Percentiles rank a stretch among this genome's conserved stretches.
Conservation (phyloP, 139 green algal genomes). For the Eudorina sp. region DNA sequence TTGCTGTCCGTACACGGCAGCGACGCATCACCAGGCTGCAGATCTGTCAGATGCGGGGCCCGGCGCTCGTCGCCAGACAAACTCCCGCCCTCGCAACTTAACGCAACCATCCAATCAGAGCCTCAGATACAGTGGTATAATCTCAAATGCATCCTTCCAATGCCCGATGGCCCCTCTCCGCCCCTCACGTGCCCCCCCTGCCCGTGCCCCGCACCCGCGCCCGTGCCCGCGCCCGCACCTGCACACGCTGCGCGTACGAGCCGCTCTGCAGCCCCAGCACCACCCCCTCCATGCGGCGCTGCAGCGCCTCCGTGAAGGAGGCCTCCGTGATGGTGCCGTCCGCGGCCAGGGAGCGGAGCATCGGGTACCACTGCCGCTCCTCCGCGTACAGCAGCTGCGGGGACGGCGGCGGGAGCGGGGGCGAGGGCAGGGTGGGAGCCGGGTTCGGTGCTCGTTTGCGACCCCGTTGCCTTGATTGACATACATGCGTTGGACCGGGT, state of each 20-base stretch:
- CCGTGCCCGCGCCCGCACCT: conserved; percentile 51
- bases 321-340: conserved; percentile 65
- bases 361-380: conserved; percentile 74
- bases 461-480: no score
- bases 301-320: conserved; percentile 83
- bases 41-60: neutral
- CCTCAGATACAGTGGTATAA: neutral
- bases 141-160: neutral
- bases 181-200: neutral
- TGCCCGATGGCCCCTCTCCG: neutral
- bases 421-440: no score
- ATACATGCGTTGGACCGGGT: no score
- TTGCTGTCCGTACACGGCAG: no score
- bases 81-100: neutral
- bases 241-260: conserved; percentile 84
- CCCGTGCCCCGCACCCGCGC: neutral
- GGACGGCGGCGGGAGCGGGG: no score
- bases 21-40: no score
- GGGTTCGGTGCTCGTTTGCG: no score
- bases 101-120: neutral
- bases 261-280: conserved; percentile 86
- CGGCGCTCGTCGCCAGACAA: no score
- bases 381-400: conserved; percentile 73
- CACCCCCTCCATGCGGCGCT: conserved; percentile 88
- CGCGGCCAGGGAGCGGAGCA: conserved; percentile 52